A percentile compares a stretch with the other conserved stretches of the same genome.
These are phyloP conservation scores for Auricularia sp. DNA, from an alignment of 768 basidiomycete genomes.

Conservation along the genomic window DNA sequence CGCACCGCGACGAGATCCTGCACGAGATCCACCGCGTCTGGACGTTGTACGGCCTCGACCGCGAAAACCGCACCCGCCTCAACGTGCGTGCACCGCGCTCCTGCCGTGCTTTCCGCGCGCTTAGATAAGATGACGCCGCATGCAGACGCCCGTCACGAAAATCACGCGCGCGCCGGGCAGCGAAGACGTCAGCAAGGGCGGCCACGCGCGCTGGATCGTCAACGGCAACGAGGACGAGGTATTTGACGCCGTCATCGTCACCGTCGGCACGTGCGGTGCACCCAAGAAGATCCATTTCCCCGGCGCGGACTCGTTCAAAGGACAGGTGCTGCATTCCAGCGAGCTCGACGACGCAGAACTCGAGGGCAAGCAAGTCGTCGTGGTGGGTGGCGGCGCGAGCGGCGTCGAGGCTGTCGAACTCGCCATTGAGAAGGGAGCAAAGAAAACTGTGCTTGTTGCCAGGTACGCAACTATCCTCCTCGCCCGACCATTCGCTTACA, in stretches of 20 bases:
- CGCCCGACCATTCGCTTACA: too few relatives aligned
- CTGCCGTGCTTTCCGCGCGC: too few relatives aligned
- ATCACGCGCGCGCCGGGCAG: slow-evolving; percentile 19
- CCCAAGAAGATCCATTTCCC: slow-evolving; percentile 34
- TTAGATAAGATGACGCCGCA: slow-evolving; percentile 14
- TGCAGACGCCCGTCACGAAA: slow-evolving; percentile 23
- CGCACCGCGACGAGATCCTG: slow-evolving; percentile 40
- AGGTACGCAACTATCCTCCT: too few relatives aligned
- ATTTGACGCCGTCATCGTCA: slow-evolving; percentile 43
- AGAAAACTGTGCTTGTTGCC: slow-evolving; percentile 24
- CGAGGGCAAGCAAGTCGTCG: slow-evolving; percentile 31
- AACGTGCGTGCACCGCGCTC: slow-evolving; percentile 8
- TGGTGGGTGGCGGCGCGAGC: slow-evolving; percentile 45
- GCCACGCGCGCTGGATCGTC: slow-evolving; percentile 33
- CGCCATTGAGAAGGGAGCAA: slow-evolving; percentile 24
- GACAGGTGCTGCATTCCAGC: slow-evolving; percentile 37
- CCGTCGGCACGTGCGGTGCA: slow-evolving; percentile 39
- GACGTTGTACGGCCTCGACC: slow-evolving; percentile 39
- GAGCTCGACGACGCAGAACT: slow-evolving; percentile 19
- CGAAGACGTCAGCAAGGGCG: slow-evolving; percentile 11
- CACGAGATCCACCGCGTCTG: slow-evolving; percentile 33
- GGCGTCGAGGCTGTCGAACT: slow-evolving; percentile 39
- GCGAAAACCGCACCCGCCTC: slow-evolving; percentile 28
- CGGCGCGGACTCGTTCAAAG: slow-evolving; percentile 30
- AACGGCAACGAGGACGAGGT: slow-evolving; percentile 36